Evolutionary conservation across 257 asterid species (phyloP).

Genomic region (Solanum pinnatisectum): DNA sequence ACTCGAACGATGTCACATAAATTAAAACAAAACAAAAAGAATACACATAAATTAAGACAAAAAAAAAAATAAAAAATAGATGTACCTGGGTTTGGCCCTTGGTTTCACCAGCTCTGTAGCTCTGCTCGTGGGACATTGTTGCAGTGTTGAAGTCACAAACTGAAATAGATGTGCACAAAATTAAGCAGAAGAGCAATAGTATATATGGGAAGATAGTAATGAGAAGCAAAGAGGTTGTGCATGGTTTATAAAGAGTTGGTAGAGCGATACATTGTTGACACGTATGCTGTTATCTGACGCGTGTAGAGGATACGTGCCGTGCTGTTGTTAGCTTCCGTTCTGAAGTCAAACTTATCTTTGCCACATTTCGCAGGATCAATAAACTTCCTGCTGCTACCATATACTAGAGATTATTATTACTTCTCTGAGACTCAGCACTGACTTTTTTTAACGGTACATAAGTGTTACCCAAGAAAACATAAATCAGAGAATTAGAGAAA

Average conservation of each 20-base stretch:
- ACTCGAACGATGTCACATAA: background rate
- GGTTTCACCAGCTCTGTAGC: conserved; percentile 71
- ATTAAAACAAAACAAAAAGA: background rate
- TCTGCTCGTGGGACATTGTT: conserved; percentile 53
- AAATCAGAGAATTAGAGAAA: background rate
- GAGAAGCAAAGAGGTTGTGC: background rate
- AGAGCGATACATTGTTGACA: conserved; percentile 17
- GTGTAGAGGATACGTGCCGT: conserved; percentile 44
- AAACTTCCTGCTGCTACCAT: background rate
- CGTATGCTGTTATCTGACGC: conserved; percentile 44
- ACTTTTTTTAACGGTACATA: background rate
- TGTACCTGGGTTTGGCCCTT: conserved; percentile 68
- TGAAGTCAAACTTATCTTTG: background rate
- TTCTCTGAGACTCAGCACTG: background rate
- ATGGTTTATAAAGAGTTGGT: conserved; percentile 11
- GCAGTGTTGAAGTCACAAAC: background rate
- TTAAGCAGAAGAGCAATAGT: background rate
- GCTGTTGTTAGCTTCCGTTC: background rate
- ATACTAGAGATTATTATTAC: background rate
- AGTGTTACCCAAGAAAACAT: background rate
- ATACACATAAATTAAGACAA: background rate
- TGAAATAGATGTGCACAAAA: background rate
- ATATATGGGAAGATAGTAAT: background rate
- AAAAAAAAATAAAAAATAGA: background rate
- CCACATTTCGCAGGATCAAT: background rate